A percentile compares a stretch with the other conserved stretches of the same genome.
These are phyloP conservation scores for Scutellaria galericulata DNA, from an alignment of 257 asterid species.

Conservation along the genomic window DNA sequence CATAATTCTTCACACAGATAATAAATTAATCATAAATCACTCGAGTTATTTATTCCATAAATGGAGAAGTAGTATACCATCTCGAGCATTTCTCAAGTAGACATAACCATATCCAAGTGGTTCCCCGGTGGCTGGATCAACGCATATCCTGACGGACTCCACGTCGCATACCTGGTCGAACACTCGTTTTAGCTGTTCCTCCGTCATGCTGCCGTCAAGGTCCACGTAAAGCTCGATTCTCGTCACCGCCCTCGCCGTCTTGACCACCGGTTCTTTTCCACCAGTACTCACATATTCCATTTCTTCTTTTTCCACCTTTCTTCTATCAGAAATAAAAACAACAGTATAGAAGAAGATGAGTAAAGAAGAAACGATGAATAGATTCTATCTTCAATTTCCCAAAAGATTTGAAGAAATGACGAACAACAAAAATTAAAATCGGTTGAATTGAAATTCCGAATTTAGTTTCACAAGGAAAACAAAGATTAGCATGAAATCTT, in stretches of 20 bases:
- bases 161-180: constrained; percentile 37
- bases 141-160: constrained; percentile 41
- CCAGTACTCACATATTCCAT: too few species aligned
- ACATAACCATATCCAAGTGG: constrained; percentile 52
- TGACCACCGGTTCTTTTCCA: neutral
- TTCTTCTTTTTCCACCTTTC: neutral
- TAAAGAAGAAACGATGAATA: neutral
- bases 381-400: too few species aligned
- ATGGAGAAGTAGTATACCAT: constrained; percentile 29
- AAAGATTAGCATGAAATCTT: too few species aligned
- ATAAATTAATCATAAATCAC: neutral
- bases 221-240: constrained; percentile 39
- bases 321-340: neutral
- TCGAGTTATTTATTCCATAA: neutral
- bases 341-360: neutral
- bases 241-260: constrained; percentile 14
- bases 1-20: neutral
- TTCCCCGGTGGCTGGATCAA: constrained; percentile 2
- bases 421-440: too few species aligned
- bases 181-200: constrained; percentile 23
- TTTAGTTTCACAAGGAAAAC: too few species aligned
- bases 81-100: constrained; percentile 33
- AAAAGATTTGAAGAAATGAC: too few species aligned
- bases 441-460: too few species aligned
- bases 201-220: constrained; percentile 38